A percentile compares a stretch with the other conserved stretches of the same genome.
These are phyloP conservation scores for Hypomontagnella monticulosa DNA, from an alignment of 495 filamentous ascomycete species.

Conservation along the genomic window DNA sequence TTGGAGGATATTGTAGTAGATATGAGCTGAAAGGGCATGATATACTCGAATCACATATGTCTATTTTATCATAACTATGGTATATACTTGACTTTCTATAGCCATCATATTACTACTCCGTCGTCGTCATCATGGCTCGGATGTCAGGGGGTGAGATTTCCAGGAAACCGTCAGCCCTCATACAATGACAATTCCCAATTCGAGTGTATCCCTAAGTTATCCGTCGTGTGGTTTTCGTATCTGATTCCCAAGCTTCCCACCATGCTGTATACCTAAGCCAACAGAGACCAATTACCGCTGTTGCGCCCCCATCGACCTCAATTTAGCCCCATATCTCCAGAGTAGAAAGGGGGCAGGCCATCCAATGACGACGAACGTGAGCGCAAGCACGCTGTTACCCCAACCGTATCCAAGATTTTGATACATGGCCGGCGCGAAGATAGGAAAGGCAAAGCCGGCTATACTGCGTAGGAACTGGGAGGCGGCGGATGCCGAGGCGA, in stretches of 20 bases:
- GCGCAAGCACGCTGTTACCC: constrained; percentile 63
- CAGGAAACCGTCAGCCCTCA: too few species aligned
- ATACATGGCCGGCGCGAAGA: constrained; percentile 75
- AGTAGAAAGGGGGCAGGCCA: constrained; percentile 59
- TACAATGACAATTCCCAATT: too few species aligned
- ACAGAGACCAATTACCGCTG: background rate
- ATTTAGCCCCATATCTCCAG: constrained; percentile 52
- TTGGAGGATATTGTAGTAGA: too few species aligned
- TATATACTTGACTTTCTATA: background rate
- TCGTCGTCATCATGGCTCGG: too few species aligned
- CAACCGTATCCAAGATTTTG: constrained; percentile 61
- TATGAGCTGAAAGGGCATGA: too few species aligned
- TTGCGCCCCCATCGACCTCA: constrained; percentile 39
- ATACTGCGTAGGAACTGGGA: constrained; percentile 70
- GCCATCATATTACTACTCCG: too few species aligned
- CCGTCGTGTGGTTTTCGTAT: background rate
- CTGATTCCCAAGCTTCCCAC: background rate
- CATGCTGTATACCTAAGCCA: background rate
- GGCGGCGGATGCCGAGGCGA: constrained; percentile 74
- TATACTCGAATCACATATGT: too few species aligned
- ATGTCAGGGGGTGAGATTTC: background rate
- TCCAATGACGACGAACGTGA: constrained; percentile 55
- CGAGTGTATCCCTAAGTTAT: background rate
- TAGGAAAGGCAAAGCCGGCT: constrained; percentile 75
- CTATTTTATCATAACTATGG: too few species aligned